Percentiles rank a stretch among this genome's conserved stretches.
Conservation (phyloP, 1,284 basidiomycete species). For the Pascua sp. region DNA sequence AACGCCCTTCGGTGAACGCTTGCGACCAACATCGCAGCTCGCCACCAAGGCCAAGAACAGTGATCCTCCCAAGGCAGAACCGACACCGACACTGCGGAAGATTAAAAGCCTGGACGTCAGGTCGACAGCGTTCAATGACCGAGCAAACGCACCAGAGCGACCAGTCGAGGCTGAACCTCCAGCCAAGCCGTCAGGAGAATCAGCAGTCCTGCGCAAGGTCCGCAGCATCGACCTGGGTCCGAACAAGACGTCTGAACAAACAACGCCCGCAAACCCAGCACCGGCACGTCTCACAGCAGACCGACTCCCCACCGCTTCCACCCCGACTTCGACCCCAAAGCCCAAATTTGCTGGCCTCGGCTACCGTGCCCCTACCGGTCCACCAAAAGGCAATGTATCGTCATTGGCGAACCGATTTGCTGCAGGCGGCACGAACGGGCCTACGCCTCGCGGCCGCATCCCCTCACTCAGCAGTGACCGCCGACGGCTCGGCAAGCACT, state of each 20-base stretch:
- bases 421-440: not conserved
- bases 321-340: not conserved
- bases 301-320: not conserved
- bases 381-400: constrained; percentile 16
- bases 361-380: constrained; percentile 17
- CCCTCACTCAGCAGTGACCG: constrained; percentile 28
- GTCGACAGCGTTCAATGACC: not conserved
- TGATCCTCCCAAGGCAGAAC: no score
- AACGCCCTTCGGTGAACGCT: not conserved
- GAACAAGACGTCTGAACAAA: not conserved
- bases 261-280: no score
- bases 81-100: constrained; percentile 9
- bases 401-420: constrained; percentile 17
- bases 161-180: not conserved
- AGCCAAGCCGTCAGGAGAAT: not conserved
- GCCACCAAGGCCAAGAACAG: no score
- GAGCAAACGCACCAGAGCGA: not conserved
- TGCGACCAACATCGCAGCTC: not conserved
- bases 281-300: not conserved
- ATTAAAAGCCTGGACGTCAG: constrained; percentile 9
- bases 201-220: constrained; percentile 2
- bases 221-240: constrained; percentile 3
- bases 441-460: constrained; percentile 8
- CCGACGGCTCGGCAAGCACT: constrained; percentile 46
- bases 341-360: constrained; percentile 14